A percentile compares a stretch with the other conserved stretches of the same genome.
Evolutionary conservation across 805 yeast species (phyloP).

Genomic region (Saccharomycopsis lassenensis): DNA sequence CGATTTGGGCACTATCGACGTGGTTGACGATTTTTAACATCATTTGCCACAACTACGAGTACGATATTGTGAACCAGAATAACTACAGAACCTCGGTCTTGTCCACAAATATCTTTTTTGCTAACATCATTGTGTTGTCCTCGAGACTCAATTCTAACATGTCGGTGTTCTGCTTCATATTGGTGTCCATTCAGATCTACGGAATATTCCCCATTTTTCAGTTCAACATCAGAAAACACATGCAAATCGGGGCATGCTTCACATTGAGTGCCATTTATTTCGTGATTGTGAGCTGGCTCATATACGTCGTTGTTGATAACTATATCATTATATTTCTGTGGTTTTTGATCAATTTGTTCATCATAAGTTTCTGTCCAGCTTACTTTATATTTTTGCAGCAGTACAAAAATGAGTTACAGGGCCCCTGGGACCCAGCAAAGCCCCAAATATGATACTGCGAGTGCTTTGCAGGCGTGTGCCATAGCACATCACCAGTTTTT

Average conservation of each 20-base stretch:
- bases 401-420: constrained; percentile 77
- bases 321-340: constrained; percentile 35
- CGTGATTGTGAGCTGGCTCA: constrained; percentile 23
- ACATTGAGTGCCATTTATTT: constrained; percentile 12
- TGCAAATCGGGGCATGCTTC: constrained; percentile 21
- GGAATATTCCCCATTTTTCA: constrained; percentile 67
- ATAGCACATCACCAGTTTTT: too few relatives aligned
- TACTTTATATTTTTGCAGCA: constrained; percentile 63
- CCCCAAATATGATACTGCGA: constrained; percentile 29
- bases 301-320: constrained; percentile 25
- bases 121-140: constrained; percentile 82
- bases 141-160: constrained; percentile 70
- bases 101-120: constrained; percentile 72
- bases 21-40: constrained; percentile 68
- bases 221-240: constrained; percentile 23
- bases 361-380: constrained; percentile 51
- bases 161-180: constrained; percentile 73
- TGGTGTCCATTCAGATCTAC: constrained; percentile 59
- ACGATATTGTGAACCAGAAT: constrained; percentile 27
- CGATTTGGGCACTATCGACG: constrained; percentile 85
- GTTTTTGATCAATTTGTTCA: constrained; percentile 35
- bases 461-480: too few relatives aligned
- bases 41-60: constrained; percentile 55
- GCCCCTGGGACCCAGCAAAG: constrained; percentile 88
- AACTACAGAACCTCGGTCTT: constrained; percentile 32